These are phyloP conservation scores for Paecilomyces variotii DNA, from an alignment of 2,329 filamentous ascomycete genomes.

Conservation along the genomic window DNA sequence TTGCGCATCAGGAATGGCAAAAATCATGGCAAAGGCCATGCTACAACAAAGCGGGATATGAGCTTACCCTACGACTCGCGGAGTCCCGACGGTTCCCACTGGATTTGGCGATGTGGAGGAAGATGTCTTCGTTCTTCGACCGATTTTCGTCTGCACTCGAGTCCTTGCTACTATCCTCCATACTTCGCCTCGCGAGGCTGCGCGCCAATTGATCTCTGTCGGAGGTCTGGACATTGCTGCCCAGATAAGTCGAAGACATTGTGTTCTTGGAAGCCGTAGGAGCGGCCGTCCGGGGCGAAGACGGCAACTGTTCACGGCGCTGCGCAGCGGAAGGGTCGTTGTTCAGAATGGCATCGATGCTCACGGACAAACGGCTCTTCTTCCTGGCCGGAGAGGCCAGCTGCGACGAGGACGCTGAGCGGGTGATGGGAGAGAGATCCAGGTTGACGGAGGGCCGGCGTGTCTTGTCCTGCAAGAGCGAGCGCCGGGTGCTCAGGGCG, in stretches of 20 bases:
- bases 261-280: slow-evolving; percentile 18
- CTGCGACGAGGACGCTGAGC: slow-evolving; percentile 8
- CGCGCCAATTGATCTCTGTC: slow-evolving; percentile 19
- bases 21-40: not conserved
- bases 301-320: slow-evolving; percentile 16
- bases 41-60: not conserved
- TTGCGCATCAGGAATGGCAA: not conserved
- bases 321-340: slow-evolving; percentile 20
- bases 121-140: slow-evolving; percentile 37
- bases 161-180: slow-evolving; percentile 23
- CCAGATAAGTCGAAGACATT: slow-evolving; percentile 25
- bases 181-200: slow-evolving; percentile 15
- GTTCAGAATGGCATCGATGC: slow-evolving; percentile 18
- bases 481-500: slow-evolving; percentile 41
- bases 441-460: slow-evolving; percentile 21
- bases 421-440: slow-evolving; percentile 14
- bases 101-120: slow-evolving; percentile 39
- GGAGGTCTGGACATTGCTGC: slow-evolving; percentile 18
- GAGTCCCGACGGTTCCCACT: slow-evolving; percentile 32
- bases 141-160: slow-evolving; percentile 29
- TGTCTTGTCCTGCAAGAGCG: slow-evolving; percentile 26
- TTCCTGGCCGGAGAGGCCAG: slow-evolving; percentile 6
- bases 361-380: slow-evolving; percentile 3
- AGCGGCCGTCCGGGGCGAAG: slow-evolving; percentile 4
- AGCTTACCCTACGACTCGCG: slow-evolving; percentile 29